Percentiles rank a stretch among this genome's conserved stretches.
These are phyloP conservation scores for Fusarium camptoceras DNA, from an alignment of 2,329 filamentous ascomycete species.

Conservation along the genomic window DNA sequence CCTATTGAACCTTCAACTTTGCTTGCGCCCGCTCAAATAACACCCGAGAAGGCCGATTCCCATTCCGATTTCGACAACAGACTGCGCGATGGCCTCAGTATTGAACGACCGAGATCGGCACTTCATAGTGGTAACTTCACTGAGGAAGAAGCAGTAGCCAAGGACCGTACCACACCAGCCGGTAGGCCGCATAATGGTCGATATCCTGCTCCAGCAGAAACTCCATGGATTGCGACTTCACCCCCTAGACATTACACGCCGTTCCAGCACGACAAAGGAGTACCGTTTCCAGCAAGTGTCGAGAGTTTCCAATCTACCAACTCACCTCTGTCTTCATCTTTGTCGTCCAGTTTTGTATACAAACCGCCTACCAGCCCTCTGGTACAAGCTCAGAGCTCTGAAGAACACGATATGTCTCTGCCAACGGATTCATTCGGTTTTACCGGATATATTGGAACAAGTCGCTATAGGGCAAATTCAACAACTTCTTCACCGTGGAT, in stretches of 20 bases:
- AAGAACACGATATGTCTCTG: constrained; percentile 72
- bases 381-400: constrained; percentile 87
- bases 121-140: constrained; percentile 77
- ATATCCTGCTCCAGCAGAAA: constrained; percentile 38
- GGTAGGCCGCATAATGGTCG: constrained; percentile 5
- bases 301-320: constrained; percentile 59
- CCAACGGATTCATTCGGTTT: constrained; percentile 65
- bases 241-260: constrained; percentile 65
- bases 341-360: constrained; percentile 83
- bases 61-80: constrained; percentile 52
- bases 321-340: constrained; percentile 76
- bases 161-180: constrained; percentile 11
- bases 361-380: constrained; percentile 92
- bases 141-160: constrained; percentile 47
- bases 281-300: constrained; percentile 47
- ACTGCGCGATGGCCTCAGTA: constrained; percentile 69
- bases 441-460: constrained; percentile 55
- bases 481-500: constrained; percentile 62
- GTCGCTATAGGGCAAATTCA: constrained; percentile 80
- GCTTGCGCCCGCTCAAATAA: constrained; percentile 61
- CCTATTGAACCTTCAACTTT: constrained; percentile 55
- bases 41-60: constrained; percentile 50
- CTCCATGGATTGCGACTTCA: constrained; percentile 66
- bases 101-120: constrained; percentile 85
- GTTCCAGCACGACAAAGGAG: constrained; percentile 57